Conservation (phyloP, 2,329 filamentous ascomycete genomes). For the Diaporthe destruens region DNA sequence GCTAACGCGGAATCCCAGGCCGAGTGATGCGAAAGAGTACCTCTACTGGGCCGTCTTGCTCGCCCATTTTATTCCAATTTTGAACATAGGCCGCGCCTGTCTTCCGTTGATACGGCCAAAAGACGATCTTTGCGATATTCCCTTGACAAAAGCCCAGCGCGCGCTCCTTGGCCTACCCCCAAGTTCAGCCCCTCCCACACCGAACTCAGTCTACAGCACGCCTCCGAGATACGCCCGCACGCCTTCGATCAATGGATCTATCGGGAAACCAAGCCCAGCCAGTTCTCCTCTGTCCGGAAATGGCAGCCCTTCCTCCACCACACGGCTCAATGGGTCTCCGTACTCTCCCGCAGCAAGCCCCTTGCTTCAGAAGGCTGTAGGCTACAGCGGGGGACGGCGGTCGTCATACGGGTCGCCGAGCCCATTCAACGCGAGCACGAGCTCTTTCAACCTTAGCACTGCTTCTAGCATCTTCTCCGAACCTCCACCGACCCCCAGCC, state of each 20-base stretch:
- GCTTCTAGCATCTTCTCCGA: constrained; percentile 64
- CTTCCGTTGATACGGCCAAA: constrained; percentile 77
- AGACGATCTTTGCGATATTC: constrained; percentile 89
- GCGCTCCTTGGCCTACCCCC: constrained; percentile 85
- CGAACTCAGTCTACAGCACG: constrained; percentile 81
- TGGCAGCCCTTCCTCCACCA: constrained; percentile 51
- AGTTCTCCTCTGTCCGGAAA: constrained; percentile 70
- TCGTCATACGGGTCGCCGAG: constrained; percentile 71
- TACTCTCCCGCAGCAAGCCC: constrained; percentile 62
- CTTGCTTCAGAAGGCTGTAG: constrained; percentile 77
- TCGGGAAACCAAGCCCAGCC: constrained; percentile 68
- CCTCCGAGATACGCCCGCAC: constrained; percentile 89
- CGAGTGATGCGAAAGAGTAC: constrained; percentile 51
- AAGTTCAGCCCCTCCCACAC: constrained; percentile 71
- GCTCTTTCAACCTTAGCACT: constrained; percentile 62
- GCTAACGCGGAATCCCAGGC: constrained; percentile 19
- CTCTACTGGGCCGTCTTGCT: constrained; percentile 59
- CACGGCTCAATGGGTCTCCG: constrained; percentile 58
- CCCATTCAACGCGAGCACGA: constrained; percentile 63
- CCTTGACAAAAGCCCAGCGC: constrained; percentile 90
- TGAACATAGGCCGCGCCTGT: constrained; percentile 80
- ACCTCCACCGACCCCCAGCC: constrained; percentile 77
- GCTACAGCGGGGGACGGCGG: constrained; percentile 66
- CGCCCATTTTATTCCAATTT: constrained; percentile 69
- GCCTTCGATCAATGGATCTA: constrained; percentile 73